A percentile compares a stretch with the other conserved stretches of the same genome.
phyloP scores from a whole-genome alignment of 768 basidiomycete species.

The Cantharellus anzutake region DNA sequence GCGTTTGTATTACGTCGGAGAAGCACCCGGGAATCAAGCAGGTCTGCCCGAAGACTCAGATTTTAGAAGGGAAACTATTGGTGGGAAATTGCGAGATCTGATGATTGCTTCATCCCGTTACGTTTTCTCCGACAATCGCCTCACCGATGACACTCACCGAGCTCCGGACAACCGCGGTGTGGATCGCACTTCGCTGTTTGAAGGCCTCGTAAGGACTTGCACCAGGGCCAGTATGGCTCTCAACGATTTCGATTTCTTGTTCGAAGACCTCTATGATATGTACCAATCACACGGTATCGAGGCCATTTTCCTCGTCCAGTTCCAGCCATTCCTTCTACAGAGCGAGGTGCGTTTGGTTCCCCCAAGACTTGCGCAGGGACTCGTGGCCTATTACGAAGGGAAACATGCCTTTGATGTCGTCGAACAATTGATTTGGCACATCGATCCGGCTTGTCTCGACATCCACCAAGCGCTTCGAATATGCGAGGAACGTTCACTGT shows the following conservation, averaged over 20 bases:
- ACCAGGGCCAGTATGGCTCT: slow-evolving; percentile 66
- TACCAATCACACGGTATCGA: slow-evolving; percentile 74
- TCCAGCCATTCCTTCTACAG: slow-evolving; percentile 68
- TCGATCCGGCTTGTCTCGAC: slow-evolving; percentile 78
- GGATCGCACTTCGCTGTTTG: slow-evolving; percentile 78
- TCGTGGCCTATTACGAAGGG: slow-evolving; percentile 62
- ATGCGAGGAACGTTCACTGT: slow-evolving; percentile 66
- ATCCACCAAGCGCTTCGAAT: slow-evolving; percentile 81
- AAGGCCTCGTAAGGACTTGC: slow-evolving; percentile 62
- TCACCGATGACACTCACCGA: slow-evolving; percentile 73
- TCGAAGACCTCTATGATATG: slow-evolving; percentile 81
- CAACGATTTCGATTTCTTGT: slow-evolving; percentile 68
- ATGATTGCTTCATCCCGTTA: slow-evolving; percentile 78
- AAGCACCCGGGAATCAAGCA: slow-evolving; percentile 70
- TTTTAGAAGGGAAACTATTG: slow-evolving; percentile 45
- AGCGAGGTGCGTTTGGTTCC: slow-evolving; percentile 58
- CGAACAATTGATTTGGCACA: slow-evolving; percentile 89
- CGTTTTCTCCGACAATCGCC: slow-evolving; percentile 87
- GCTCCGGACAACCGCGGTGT: slow-evolving; percentile 77
- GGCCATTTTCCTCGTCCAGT: slow-evolving; percentile 59
- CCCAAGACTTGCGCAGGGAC: slow-evolving; percentile 69
- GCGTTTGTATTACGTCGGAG: slow-evolving; percentile 59
- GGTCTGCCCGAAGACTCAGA: slow-evolving; percentile 52
- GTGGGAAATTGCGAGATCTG: slow-evolving; percentile 56
- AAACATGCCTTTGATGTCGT: slow-evolving; percentile 51